Conservation (phyloP, 2,329 filamentous ascomycete species). For the Dissoconium aciculare region DNA sequence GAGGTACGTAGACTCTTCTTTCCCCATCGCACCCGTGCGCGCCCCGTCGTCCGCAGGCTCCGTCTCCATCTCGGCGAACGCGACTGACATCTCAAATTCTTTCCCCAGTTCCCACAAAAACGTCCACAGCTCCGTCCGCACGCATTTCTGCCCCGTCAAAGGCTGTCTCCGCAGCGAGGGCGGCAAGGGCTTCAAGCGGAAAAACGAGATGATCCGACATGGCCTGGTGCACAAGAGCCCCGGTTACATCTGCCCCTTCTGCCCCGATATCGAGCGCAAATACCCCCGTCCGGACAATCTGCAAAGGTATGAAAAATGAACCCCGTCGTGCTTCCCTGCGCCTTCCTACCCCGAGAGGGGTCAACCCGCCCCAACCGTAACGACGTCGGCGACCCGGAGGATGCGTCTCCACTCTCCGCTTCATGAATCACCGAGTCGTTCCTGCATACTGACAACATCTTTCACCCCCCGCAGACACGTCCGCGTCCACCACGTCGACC, state of each 20-base stretch:
- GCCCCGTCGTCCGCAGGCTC: no score
- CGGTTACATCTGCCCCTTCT: conserved; percentile 92
- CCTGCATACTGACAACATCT: conserved; percentile 2
- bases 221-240: conserved; percentile 88
- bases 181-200: conserved; percentile 53
- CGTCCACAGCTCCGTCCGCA: conserved; percentile 48
- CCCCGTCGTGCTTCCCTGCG: no score
- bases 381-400: no score
- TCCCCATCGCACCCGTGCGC: no score
- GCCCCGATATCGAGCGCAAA: conserved; percentile 80
- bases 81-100: no score
- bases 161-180: conserved; percentile 44
- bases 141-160: conserved; percentile 47
- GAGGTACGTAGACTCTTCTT: conserved; percentile 39
- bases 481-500: conserved; percentile 78
- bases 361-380: not conserved
- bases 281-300: conserved; percentile 93
- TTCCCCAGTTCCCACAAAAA: conserved; percentile 50
- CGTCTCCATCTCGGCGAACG: no score
- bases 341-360: no score
- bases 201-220: conserved; percentile 58
- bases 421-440: no score
- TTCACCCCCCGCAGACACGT: conserved; percentile 53
- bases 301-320: conserved; percentile 56
- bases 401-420: no score